Conservation (phyloP, 768 basidiomycete species). For the Psilocybe cyanescens region DNA sequence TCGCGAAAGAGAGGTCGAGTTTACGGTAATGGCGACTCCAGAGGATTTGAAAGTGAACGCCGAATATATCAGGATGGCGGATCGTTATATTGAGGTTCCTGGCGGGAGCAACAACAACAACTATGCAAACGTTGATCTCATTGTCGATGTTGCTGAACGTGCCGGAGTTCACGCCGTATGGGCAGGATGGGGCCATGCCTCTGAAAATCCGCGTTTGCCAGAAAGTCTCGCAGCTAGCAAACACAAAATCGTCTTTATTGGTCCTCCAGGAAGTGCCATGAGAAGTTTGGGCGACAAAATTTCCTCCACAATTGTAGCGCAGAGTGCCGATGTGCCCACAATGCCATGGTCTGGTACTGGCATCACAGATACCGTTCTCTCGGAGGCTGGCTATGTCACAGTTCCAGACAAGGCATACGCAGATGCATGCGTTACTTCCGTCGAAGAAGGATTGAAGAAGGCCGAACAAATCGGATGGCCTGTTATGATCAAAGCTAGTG, state of each 20-base stretch:
- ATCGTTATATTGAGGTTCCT: slow-evolving; percentile 98
- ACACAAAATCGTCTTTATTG: slow-evolving; percentile 98
- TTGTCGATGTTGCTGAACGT: slow-evolving; percentile 97
- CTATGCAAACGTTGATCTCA: slow-evolving; percentile 99
- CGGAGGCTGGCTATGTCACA: slow-evolving; percentile 87
- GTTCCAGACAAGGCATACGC: slow-evolving; percentile 92
- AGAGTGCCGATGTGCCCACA: slow-evolving; percentile 93
- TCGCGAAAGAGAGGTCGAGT: slow-evolving; percentile 93
- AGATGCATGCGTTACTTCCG: slow-evolving; percentile 84
- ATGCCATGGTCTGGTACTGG: slow-evolving; percentile 99
- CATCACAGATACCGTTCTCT: slow-evolving; percentile 84
- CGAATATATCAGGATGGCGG: slow-evolving; percentile 99
- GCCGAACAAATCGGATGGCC: slow-evolving; percentile 94
- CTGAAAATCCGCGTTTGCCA: slow-evolving; percentile 96
- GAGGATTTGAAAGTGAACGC: slow-evolving; percentile 99
- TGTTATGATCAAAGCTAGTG: slow-evolving; percentile 99
- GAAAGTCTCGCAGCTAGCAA: slow-evolving; percentile 91
- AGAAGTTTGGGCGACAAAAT: slow-evolving; percentile 99
- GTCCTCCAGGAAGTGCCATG: slow-evolving; percentile 99
- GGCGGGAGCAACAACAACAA: slow-evolving; percentile 99
- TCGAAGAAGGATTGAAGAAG: slow-evolving; percentile 83
- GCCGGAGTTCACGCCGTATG: slow-evolving; percentile 98
- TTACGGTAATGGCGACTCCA: slow-evolving; percentile 99
- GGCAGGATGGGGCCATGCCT: slow-evolving; percentile 99
- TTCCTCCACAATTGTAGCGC: slow-evolving; percentile 98